phyloP scores from a whole-genome alignment of 257 asterid species.

The Mitragyna speciosa region DNA sequence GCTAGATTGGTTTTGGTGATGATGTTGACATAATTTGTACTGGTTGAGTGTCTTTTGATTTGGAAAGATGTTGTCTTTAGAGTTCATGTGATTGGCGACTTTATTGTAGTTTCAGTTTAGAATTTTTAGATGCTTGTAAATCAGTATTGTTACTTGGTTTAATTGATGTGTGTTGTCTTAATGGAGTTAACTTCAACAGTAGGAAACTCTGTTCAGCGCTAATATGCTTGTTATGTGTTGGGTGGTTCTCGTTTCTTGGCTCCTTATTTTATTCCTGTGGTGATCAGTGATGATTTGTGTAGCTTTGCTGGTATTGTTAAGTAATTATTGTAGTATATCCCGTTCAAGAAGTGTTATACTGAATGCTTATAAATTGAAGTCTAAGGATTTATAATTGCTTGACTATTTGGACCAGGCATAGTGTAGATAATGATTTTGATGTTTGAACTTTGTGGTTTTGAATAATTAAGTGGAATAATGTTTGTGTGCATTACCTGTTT shows the following conservation, averaged over 20 bases:
- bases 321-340: neutral
- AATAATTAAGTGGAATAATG: neutral
- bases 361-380: too few species aligned
- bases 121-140: conserved; percentile 26
- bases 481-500: neutral
- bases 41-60: conserved; percentile 12
- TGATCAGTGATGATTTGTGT: neutral
- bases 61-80: conserved; percentile 5
- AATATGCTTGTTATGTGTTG: neutral
- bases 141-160: conserved; percentile 22
- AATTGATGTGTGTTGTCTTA: conserved; percentile 18
- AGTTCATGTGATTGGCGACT: conserved; percentile 26
- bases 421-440: neutral
- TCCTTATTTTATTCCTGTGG: neutral
- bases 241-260: neutral
- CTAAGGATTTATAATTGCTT: neutral
- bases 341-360: too few species aligned
- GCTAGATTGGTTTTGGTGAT: conserved; percentile 2
- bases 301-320: neutral
- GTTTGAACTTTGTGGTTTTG: neutral
- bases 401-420: neutral
- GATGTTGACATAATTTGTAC: conserved; percentile 17
- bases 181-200: conserved; percentile 13
- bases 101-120: conserved; percentile 9
- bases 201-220: neutral